Evolutionary conservation across 768 basidiomycete genomes (phyloP).

Genomic region (Mycena amicta): DNA sequence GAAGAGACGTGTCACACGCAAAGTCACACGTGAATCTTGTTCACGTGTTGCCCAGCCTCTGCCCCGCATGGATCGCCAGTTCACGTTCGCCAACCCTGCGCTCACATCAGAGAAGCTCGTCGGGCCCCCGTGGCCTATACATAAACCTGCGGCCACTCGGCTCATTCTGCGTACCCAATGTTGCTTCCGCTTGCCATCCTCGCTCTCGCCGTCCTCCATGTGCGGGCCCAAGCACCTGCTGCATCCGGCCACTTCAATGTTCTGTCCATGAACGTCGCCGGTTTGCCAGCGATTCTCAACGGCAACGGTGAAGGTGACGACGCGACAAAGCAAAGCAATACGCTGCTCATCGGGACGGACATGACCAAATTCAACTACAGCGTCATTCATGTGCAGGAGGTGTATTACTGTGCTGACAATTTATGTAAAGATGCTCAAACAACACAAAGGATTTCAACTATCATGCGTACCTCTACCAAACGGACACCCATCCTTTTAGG

Average conservation of each 20-base stretch:
- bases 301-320: slow-evolving; percentile 18
- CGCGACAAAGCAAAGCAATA: slow-evolving; percentile 10
- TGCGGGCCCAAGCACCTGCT: not conserved
- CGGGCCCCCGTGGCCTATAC: too few species aligned
- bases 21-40: too few species aligned
- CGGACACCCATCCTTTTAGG: slow-evolving; percentile 38
- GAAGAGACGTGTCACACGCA: too few species aligned
- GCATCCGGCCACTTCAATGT: slow-evolving; percentile 12
- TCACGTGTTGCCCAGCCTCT: too few species aligned
- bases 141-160: too few species aligned
- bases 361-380: slow-evolving; percentile 11
- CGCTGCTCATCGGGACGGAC: slow-evolving; percentile 11
- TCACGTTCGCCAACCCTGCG: too few species aligned
- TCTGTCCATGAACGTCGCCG: slow-evolving; percentile 24
- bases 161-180: too few species aligned
- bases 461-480: slow-evolving; percentile 37
- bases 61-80: too few species aligned
- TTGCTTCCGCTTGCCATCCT: not conserved
- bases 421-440: not conserved
- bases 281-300: slow-evolving; percentile 16
- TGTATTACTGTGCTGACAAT: not conserved
- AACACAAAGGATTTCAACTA: slow-evolving; percentile 39
- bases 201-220: not conserved
- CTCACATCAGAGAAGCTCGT: too few species aligned
- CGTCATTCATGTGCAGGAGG: slow-evolving; percentile 22